Percentiles rank a stretch among this genome's conserved stretches.
These are phyloP conservation scores for Sutorius eximius DNA, from an alignment of 1,284 basidiomycete species.

Conservation along the genomic window DNA sequence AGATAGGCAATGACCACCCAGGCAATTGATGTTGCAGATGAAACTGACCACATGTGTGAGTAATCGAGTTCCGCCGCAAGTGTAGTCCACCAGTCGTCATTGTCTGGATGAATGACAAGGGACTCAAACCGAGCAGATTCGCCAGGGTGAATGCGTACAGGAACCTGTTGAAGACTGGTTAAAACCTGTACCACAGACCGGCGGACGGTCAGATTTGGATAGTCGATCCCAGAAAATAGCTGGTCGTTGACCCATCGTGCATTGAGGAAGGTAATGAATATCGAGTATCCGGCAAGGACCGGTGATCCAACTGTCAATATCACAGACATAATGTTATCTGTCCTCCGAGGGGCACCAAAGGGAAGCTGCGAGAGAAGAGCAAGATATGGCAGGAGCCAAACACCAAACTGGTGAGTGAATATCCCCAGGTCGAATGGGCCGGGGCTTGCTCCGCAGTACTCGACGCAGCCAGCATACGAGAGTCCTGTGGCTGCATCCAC, in stretches of 20 bases:
- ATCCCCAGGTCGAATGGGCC: slow-evolving; percentile 38
- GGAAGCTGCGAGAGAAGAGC: slow-evolving; percentile 45
- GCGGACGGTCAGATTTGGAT: slow-evolving; percentile 3
- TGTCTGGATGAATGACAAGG: slow-evolving; percentile 34
- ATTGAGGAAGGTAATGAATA: slow-evolving; percentile 36
- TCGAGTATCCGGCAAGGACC: slow-evolving; percentile 33
- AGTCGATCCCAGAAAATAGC: slow-evolving; percentile 15
- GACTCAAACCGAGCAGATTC: slow-evolving; percentile 27
- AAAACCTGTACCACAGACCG: slow-evolving; percentile 25
- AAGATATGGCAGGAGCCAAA: slow-evolving; percentile 48
- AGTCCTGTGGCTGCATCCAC: slow-evolving; percentile 10
- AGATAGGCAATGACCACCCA: slow-evolving; percentile 47
- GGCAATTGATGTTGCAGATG: slow-evolving; percentile 38
- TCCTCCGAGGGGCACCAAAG: slow-evolving; percentile 34
- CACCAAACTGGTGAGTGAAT: slow-evolving; percentile 42
- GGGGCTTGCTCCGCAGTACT: slow-evolving; percentile 31
- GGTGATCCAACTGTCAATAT: slow-evolving; percentile 37
- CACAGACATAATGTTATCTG: slow-evolving; percentile 34
- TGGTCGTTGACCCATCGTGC: slow-evolving; percentile 28
- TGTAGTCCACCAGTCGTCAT: slow-evolving; percentile 34
- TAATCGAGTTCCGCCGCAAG: slow-evolving; percentile 28
- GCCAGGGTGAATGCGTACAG: slow-evolving; percentile 28
- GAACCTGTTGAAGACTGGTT: slow-evolving; percentile 32
- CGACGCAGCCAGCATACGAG: slow-evolving; percentile 31
- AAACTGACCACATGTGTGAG: slow-evolving; percentile 39